Base-by-base conservation (phyloP, 176 grass and related monocot genomes). In the Themeda triandra region DNA sequence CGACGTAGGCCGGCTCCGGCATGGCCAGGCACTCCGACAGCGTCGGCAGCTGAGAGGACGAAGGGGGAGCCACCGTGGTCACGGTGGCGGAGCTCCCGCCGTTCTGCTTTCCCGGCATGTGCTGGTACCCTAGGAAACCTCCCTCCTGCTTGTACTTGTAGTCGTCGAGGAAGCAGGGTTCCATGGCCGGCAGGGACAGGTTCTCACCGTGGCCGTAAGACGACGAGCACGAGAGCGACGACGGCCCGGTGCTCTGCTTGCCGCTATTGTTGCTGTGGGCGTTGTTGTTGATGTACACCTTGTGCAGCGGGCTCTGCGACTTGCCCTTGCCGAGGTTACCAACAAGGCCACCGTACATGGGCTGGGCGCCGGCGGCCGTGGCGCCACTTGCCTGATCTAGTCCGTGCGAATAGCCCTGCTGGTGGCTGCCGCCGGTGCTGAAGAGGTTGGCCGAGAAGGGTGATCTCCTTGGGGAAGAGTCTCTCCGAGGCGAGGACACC, bases 11-110 rank as follows among this genome's bases (percentile, higher is more conserved):
- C 18, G 84, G 71, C n/a, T 91, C 87, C 30, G 89, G 86, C 87
- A 94, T 91, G 51, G 89, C 82, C 62, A 94, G 71, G 92, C 92
- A 94, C 78, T 94, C 89, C 1, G 90, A 81, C 13, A 94, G 73
- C 72, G 92, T 91, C 13, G 89, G 92, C 71, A 94, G 76, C 21
- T 79, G 69, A 2, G 84, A 40, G 6, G 81, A 23, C 10, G 66
- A 9, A 10, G 81, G 65, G 40, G 71, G 19, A 40, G 66, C 10
- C 33, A 29, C 66, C n/a, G 80, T 42, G n/a, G 48, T 71, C 5
- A 71, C 48, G 10, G 66, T 40, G 1, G 66, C 48, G 9, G 33
- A 37, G 13, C 45, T 44, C 5, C n/a, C 46, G 4, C 29, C 54
- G 35, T 37, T 81, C 17, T 13, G n/a, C 65, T 85, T 82, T 10